Evolutionary conservation across 371 early-diverging fungal genomes (phyloP).

Genomic region (Capniomyces stellatus): DNA sequence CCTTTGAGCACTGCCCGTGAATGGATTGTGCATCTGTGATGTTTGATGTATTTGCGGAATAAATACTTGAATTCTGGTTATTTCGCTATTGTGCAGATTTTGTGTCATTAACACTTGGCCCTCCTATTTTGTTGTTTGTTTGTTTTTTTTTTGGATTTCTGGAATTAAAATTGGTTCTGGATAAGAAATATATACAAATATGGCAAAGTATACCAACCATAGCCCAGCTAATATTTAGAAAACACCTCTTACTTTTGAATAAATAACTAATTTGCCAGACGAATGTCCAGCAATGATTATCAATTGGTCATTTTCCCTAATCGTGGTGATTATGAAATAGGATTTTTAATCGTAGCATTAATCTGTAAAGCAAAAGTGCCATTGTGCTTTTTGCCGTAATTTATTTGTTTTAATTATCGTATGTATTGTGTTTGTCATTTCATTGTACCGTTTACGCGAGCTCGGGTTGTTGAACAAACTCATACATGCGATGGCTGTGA

Average conservation of each 20-base stretch:
- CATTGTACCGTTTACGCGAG: not conserved
- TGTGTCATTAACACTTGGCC: not conserved
- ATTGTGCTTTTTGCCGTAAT: not conserved
- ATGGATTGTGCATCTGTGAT: not conserved
- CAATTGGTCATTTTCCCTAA: not conserved
- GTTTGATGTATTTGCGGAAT: not conserved
- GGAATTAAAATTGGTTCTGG: not conserved
- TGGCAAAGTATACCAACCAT: too few relatives aligned
- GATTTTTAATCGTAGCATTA: too few relatives aligned
- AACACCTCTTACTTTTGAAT: not conserved
- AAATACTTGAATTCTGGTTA: conserved; percentile 1
- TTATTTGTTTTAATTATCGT: not conserved
- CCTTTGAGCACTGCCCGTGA: too few relatives aligned
- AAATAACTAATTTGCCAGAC: not conserved
- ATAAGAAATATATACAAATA: not conserved
- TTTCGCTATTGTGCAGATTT: conserved; percentile 1
- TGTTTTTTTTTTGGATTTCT: not conserved
- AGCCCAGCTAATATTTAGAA: too few relatives aligned
- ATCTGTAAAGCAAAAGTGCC: too few relatives aligned
- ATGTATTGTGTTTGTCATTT: not conserved
- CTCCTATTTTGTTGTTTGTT: not conserved
- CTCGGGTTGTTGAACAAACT: not conserved
- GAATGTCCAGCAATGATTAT: conserved; percentile 1
- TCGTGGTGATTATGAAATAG: not conserved
- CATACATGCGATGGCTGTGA: conserved; percentile 2